Conservation (phyloP, 768 basidiomycete species). For the Naganishia vaughanmartiniae region DNA sequence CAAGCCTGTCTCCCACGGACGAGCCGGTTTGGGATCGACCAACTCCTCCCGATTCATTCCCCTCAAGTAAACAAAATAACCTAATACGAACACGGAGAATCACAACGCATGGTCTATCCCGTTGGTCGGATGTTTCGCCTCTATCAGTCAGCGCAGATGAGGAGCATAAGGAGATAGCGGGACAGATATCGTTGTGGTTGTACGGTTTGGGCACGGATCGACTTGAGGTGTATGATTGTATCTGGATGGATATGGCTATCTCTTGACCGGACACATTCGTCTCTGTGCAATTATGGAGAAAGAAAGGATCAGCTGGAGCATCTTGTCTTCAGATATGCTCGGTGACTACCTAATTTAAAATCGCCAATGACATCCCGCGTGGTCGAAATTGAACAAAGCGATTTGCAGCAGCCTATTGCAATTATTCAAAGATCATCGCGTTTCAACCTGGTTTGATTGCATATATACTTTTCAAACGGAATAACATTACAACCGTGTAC, state of each 20-base stretch:
- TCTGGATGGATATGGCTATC: constrained; percentile 27
- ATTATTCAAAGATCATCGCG: no score
- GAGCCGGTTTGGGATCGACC: constrained; percentile 93
- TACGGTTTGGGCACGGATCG: constrained; percentile 21
- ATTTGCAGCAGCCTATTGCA: no score
- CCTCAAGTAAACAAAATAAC: constrained; percentile 72
- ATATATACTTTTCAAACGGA: no score
- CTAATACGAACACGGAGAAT: constrained; percentile 2
- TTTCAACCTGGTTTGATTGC: no score
- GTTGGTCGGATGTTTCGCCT: constrained; percentile 2
- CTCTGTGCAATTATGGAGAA: background rate
- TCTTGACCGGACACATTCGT: background rate
- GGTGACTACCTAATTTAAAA: no score
- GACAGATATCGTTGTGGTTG: constrained; percentile 19
- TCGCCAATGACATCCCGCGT: no score
- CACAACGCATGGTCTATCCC: background rate
- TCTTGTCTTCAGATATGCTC: background rate
- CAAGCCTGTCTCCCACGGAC: constrained; percentile 99
- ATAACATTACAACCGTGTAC: background rate
- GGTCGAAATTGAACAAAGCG: no score
- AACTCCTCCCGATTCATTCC: constrained; percentile 70
- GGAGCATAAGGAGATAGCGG: background rate
- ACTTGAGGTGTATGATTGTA: constrained; percentile 28
- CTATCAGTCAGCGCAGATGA: constrained; percentile 6
- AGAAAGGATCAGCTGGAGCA: no score